Evolutionary conservation across 2,329 filamentous ascomycete species (phyloP), one percentile per base, ranked within the genome.

Genomic region (Aquanectria penicillioides): DNA sequence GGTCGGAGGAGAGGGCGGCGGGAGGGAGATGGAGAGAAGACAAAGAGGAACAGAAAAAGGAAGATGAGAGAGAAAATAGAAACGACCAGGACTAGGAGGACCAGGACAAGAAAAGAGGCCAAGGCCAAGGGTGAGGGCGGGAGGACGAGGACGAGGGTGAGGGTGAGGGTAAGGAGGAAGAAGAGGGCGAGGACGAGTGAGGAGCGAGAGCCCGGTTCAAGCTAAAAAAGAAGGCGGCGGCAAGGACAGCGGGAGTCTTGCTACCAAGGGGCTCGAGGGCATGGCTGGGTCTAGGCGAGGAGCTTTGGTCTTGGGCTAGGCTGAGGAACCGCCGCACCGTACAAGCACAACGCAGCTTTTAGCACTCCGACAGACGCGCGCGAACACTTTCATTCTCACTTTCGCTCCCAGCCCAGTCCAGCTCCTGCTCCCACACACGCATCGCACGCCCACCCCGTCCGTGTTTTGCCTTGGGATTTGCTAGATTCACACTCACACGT

Each of bases 211-310:
- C 61, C 55, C 63, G 65, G 58, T 58, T 57, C 58, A 61, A 59
- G 56, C 61, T 68, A 68, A 61, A 54, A 57, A 57, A 57, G 59
- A 69, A 61, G 51, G 48, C 57, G 63, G 64, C 65, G 66, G 66
- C 66, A 68, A 69, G 52, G 59, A 53, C 63, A 57, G 58, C 31
- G 59, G 52, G 44, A 57, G 43, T 56, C 49, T 63, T 23, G 50
- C 34, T 36, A 43, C 48, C 29, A 59, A 65, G 51, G 63, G 53
- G 59, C 51, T 62, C 52, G 49, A 57, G 40, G 54, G 59, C 59
- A 66, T 67, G 53, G 53, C 59, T 47, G 52, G 60, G 52, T 58
- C 52, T 48, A 55, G 52, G 52, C 52, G 52, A 55, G 44, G n/a
- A n/a, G n/a, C n/a, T n/a, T n/a, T n/a, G n/a, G n/a, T n/a, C 50